These are phyloP conservation scores for Annulohypoxylon truncatum DNA, from an alignment of 2,329 filamentous ascomycete genomes.

Conservation along the genomic window DNA sequence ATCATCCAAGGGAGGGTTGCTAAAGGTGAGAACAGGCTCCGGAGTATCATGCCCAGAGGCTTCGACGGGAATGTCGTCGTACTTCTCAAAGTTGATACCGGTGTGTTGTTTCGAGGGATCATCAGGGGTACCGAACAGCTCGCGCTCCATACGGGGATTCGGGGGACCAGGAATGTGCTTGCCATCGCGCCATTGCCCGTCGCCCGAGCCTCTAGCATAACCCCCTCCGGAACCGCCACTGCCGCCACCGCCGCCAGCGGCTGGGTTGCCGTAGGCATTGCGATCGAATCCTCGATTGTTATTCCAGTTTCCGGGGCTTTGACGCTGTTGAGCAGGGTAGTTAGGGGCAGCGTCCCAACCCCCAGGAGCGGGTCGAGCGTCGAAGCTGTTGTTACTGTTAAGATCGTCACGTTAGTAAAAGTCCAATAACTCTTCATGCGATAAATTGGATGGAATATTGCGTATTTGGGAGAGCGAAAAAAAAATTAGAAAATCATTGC, in stretches of 20 bases:
- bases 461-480: background rate
- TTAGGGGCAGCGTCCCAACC: constrained; percentile 52
- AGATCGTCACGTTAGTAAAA: constrained; percentile 39
- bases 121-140: constrained; percentile 91
- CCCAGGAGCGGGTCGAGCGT: constrained; percentile 52
- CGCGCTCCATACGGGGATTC: constrained; percentile 91
- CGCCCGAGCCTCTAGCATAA: constrained; percentile 83
- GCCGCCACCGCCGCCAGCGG: constrained; percentile 55
- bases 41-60: constrained; percentile 94
- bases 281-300: constrained; percentile 65
- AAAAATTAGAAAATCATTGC: background rate
- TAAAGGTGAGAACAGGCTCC: constrained; percentile 90
- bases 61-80: constrained; percentile 98
- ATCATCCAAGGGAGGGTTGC: constrained; percentile 93
- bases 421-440: background rate
- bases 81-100: constrained; percentile 99
- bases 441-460: constrained; percentile 10
- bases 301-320: constrained; percentile 45
- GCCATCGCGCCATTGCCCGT: constrained; percentile 95
- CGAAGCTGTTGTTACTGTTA: constrained; percentile 60
- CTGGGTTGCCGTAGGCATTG: constrained; percentile 69
- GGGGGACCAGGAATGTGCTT: constrained; percentile 92
- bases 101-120: constrained; percentile 96
- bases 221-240: constrained; percentile 65
- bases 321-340: constrained; percentile 48